Conservation (phyloP, 2,329 filamentous ascomycete species). For the Thelonectria olida region DNA sequence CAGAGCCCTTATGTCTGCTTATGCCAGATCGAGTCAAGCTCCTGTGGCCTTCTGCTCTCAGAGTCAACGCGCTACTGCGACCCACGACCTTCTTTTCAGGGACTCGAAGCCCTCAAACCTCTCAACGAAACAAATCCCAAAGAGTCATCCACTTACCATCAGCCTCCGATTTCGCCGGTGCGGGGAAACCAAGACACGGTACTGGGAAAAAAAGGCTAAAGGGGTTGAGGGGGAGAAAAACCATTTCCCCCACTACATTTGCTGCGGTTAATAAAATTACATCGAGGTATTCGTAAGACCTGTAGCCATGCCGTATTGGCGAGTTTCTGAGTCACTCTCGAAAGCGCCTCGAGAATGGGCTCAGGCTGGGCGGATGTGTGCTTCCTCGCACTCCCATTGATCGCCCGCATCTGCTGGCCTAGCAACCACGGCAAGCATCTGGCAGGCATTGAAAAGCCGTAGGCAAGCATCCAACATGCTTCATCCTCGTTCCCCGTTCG, state of each 20-base stretch:
- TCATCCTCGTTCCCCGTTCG: constrained; percentile 14
- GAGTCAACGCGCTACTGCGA: constrained; percentile 35
- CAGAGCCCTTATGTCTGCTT: constrained; percentile 15
- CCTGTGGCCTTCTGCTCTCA: constrained; percentile 21
- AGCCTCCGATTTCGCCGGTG: constrained; percentile 40
- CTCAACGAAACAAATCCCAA: constrained; percentile 25
- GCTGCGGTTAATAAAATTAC: constrained; percentile 34
- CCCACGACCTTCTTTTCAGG: constrained; percentile 37
- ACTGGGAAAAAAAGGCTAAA: constrained; percentile 25
- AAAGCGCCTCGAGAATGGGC: constrained; percentile 10
- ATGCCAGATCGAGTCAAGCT: constrained; percentile 36
- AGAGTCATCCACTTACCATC: constrained; percentile 34
- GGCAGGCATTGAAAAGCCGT: not conserved
- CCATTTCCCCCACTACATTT: constrained; percentile 27
- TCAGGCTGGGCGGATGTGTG: constrained; percentile 20
- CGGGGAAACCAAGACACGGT: constrained; percentile 27
- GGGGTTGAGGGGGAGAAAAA: no score
- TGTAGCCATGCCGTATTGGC: constrained; percentile 4
- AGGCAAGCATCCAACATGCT: constrained; percentile 9
- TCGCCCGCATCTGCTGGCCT: constrained; percentile 12
- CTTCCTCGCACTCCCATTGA: constrained; percentile 16
- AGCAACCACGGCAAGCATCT: constrained; percentile 20
- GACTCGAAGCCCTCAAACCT: constrained; percentile 34
- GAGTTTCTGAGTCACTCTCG: constrained; percentile 23
- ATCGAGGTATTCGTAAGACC: constrained; percentile 38